These are phyloP conservation scores for Mycena epipterygia DNA, from an alignment of 768 basidiomycete species.

Conservation along the genomic window DNA sequence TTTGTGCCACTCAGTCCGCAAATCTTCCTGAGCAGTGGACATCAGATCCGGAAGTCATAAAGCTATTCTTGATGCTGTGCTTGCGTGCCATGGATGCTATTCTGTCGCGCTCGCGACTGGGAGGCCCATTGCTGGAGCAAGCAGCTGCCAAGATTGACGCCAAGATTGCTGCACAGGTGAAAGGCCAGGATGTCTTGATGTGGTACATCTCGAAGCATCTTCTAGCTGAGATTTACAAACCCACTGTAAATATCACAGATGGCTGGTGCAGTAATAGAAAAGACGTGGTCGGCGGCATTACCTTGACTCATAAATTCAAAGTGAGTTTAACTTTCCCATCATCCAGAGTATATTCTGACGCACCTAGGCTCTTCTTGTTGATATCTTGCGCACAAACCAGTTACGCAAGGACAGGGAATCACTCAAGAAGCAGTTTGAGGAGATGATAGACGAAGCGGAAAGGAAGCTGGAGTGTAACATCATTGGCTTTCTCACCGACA, in stretches of 20 bases:
- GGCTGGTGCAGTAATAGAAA: conserved; percentile 26
- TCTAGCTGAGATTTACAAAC: not conserved
- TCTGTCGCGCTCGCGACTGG: conserved; percentile 21
- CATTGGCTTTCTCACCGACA: conserved; percentile 29
- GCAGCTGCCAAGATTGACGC: conserved; percentile 20
- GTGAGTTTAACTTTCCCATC: not conserved
- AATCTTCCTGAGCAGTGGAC: conserved; percentile 29
- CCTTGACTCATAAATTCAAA: conserved; percentile 21
- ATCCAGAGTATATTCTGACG: not conserved
- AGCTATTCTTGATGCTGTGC: conserved; percentile 34
- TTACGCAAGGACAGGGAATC: conserved; percentile 30
- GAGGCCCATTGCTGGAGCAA: conserved; percentile 14
- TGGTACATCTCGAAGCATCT: conserved; percentile 15
- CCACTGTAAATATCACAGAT: conserved; percentile 7
- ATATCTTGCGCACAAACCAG: conserved; percentile 19
- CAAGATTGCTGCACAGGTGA: conserved; percentile 14
- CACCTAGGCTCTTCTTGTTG: conserved; percentile 14
- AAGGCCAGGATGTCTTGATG: conserved; percentile 24
- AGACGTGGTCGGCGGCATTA: conserved; percentile 19
- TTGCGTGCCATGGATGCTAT: conserved; percentile 22
- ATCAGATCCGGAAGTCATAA: conserved; percentile 24
- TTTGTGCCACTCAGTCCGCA: conserved; percentile 30
- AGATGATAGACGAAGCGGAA: conserved; percentile 21
- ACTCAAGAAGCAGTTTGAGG: not conserved
- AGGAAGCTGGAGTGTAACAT: conserved; percentile 9